A percentile compares a stretch with the other conserved stretches of the same genome.
Evolutionary conservation across 2,329 filamentous ascomycete species (phyloP).

Genomic region (Talaromyces sp.): DNA sequence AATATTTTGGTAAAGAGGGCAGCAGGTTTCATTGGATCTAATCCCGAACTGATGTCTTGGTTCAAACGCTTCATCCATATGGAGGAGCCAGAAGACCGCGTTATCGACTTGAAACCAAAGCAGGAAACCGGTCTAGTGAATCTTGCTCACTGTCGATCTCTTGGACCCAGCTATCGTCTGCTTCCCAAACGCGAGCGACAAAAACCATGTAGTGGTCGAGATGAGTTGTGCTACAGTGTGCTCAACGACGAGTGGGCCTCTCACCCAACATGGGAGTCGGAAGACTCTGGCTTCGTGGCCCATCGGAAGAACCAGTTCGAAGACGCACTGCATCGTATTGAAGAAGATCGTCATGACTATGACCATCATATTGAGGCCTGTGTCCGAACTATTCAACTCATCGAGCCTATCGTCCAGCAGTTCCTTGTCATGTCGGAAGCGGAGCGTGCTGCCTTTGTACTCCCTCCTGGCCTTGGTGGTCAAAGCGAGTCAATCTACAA

Average conservation of each 20-base stretch:
- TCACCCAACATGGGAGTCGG: slow-evolving; percentile 96
- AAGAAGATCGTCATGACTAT: slow-evolving; percentile 97
- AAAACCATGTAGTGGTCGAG: slow-evolving; percentile 86
- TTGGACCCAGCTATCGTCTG: slow-evolving; percentile 90
- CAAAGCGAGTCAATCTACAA: slow-evolving; percentile 97
- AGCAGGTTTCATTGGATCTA: slow-evolving; percentile 78
- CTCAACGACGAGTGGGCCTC: slow-evolving; percentile 98
- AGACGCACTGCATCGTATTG: slow-evolving; percentile 89
- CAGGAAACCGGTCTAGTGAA: slow-evolving; percentile 75
- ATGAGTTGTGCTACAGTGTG: slow-evolving; percentile 88
- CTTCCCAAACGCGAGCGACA: slow-evolving; percentile 85
- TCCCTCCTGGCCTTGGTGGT: slow-evolving; percentile 79
- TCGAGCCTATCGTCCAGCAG: slow-evolving; percentile 89
- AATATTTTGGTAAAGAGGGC: slow-evolving; percentile 78
- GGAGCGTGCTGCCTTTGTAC: slow-evolving; percentile 68
- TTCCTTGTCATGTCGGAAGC: slow-evolving; percentile 71
- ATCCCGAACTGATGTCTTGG: slow-evolving; percentile 80
- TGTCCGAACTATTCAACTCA: slow-evolving; percentile 86
- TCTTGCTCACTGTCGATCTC: slow-evolving; percentile 88
- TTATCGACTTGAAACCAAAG: slow-evolving; percentile 72
- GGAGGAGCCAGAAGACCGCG: slow-evolving; percentile 64
- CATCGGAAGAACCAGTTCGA: slow-evolving; percentile 96
- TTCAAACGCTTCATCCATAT: slow-evolving; percentile 81
- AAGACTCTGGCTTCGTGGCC: slow-evolving; percentile 95
- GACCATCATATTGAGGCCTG: slow-evolving; percentile 98